Evolutionary conservation across 768 basidiomycete species (phyloP).

Genomic region (Lanmaoa pseudosensibilis): DNA sequence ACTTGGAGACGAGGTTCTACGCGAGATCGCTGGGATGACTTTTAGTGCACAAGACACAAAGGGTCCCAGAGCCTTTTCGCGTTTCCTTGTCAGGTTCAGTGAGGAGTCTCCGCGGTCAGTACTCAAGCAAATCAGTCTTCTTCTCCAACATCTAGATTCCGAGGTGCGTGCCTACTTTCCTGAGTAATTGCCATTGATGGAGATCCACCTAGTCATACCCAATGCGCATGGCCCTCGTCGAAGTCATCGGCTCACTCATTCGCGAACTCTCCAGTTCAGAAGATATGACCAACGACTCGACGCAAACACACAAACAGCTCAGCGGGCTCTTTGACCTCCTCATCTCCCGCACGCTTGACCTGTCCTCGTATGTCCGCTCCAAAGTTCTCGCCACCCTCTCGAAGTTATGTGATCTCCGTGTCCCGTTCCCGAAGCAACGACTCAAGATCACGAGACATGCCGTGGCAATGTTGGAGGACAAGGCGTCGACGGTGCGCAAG

Average conservation of each 20-base stretch:
- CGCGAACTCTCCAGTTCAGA: conserved; percentile 66
- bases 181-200: background rate
- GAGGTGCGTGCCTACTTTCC: conserved; percentile 55
- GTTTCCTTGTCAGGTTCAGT: conserved; percentile 77
- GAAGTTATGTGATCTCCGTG: conserved; percentile 71
- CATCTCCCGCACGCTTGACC: conserved; percentile 83
- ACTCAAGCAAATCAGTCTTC: conserved; percentile 84
- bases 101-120: conserved; percentile 80
- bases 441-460: conserved; percentile 74
- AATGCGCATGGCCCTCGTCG: conserved; percentile 93
- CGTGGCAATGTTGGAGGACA: conserved; percentile 82
- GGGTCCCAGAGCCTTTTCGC: conserved; percentile 80
- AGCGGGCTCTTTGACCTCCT: conserved; percentile 79
- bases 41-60: conserved; percentile 86
- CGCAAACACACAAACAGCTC: conserved; percentile 65
- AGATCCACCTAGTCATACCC: conserved; percentile 71
- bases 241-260: conserved; percentile 85
- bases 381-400: conserved; percentile 80
- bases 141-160: conserved; percentile 85
- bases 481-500: conserved; percentile 85
- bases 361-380: conserved; percentile 86
- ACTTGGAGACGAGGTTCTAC: conserved; percentile 86
- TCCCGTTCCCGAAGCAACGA: conserved; percentile 86
- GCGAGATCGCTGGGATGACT: conserved; percentile 77
- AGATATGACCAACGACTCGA: conserved; percentile 48